Conservation (phyloP, 345 rosid species). For the Syzygium grande region DNA sequence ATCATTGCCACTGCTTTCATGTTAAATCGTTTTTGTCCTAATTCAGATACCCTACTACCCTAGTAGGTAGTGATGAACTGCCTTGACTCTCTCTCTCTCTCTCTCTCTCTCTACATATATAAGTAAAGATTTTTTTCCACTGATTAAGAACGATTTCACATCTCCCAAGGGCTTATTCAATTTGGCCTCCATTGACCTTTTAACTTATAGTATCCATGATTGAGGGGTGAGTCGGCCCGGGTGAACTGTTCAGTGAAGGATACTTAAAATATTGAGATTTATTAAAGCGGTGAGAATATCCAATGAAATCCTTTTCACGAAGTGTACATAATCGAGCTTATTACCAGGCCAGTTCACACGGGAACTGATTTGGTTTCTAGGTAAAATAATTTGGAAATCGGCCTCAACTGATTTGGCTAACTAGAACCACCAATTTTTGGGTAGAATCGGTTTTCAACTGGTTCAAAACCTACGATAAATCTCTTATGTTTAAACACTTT, state of each 20-base stretch:
- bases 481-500: background rate
- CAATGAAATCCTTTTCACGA: background rate
- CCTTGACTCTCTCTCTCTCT: background rate
- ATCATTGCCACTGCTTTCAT: background rate
- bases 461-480: background rate
- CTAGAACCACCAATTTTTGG: background rate
- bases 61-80: background rate
- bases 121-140: background rate
- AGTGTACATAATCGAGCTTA: background rate
- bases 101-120: background rate
- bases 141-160: background rate
- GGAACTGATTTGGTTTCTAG: too few species aligned
- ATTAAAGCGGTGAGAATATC: background rate
- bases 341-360: background rate
- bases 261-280: background rate
- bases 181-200: background rate
- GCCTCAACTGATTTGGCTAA: background rate
- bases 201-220: background rate
- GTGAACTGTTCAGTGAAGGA: background rate
- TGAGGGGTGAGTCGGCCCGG: background rate
- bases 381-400: background rate
- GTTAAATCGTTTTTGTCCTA: background rate
- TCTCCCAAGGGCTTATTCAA: background rate
- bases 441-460: background rate
- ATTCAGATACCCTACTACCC: background rate